Conservation (phyloP, 805 yeast species). For the Nakazawaea sp. region DNA sequence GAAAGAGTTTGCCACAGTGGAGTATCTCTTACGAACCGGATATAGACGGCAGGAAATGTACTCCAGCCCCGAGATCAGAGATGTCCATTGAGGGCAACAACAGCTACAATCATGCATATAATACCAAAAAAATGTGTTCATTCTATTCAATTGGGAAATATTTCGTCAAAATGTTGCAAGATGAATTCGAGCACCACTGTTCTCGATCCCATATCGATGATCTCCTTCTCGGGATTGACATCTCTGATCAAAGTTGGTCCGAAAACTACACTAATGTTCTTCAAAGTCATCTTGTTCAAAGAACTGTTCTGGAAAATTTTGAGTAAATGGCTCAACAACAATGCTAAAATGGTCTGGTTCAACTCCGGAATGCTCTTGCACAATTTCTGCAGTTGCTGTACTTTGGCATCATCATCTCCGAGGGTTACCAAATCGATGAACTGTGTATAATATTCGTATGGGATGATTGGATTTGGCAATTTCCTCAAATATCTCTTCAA, state of each 20-base stretch:
- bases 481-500: slow-evolving; percentile 81
- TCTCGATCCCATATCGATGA: slow-evolving; percentile 75
- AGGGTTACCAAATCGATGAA: slow-evolving; percentile 49
- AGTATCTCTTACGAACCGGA: slow-evolving; percentile 76
- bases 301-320: slow-evolving; percentile 46
- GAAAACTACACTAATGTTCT: slow-evolving; percentile 85
- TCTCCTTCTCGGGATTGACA: slow-evolving; percentile 70
- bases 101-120: too few relatives aligned
- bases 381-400: slow-evolving; percentile 38
- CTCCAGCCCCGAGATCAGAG: slow-evolving; percentile 62
- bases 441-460: slow-evolving; percentile 59
- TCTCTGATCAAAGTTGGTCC: slow-evolving; percentile 90
- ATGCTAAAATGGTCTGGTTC: slow-evolving; percentile 50
- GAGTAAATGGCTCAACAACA: slow-evolving; percentile 58
- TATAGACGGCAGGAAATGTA: slow-evolving; percentile 65
- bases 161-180: slow-evolving; percentile 36
- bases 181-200: slow-evolving; percentile 74
- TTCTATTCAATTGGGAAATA: slow-evolving; percentile 20
- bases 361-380: slow-evolving; percentile 56
- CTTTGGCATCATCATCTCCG: slow-evolving; percentile 19
- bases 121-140: too few relatives aligned
- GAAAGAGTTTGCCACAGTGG: slow-evolving; percentile 80
- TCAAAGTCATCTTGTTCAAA: slow-evolving; percentile 73
- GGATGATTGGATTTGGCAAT: slow-evolving; percentile 79
- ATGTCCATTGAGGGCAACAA: slow-evolving; percentile 35